Conservation (phyloP, 73 alveolate species). For the Stentor coeruleus region DNA sequence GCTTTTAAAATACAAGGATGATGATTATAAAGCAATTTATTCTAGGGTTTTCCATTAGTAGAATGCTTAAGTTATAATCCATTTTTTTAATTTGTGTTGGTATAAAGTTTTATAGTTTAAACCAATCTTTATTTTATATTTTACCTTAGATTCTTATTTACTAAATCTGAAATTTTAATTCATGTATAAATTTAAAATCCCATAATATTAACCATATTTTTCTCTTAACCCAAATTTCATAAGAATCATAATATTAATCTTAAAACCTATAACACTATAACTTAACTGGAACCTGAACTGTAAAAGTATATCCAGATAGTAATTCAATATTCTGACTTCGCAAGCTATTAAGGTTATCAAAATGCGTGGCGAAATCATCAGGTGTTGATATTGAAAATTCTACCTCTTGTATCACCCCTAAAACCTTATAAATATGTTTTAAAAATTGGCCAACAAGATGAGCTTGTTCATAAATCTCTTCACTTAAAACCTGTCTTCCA, state of each 20-base stretch:
- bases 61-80: too few species aligned
- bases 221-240: too few species aligned
- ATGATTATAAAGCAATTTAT: conserved; percentile 13
- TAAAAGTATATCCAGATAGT: not conserved
- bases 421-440: not conserved
- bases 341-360: not conserved
- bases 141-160: too few species aligned
- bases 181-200: too few species aligned
- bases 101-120: too few species aligned
- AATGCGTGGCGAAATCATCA: not conserved
- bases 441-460: not conserved
- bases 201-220: too few species aligned
- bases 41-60: too few species aligned
- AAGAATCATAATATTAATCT: too few species aligned
- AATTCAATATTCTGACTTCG: not conserved
- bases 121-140: too few species aligned
- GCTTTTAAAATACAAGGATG: not conserved
- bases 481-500: not conserved
- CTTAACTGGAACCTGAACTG: not conserved
- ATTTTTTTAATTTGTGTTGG: too few species aligned
- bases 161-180: too few species aligned
- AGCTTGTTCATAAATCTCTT: not conserved
- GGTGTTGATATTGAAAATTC: not conserved
- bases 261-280: too few species aligned
- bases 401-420: not conserved